Evolutionary conservation across 2,329 filamentous ascomycete species (phyloP), one percentile per base, ranked within the genome.

Genomic region (Penicillium sp.): DNA sequence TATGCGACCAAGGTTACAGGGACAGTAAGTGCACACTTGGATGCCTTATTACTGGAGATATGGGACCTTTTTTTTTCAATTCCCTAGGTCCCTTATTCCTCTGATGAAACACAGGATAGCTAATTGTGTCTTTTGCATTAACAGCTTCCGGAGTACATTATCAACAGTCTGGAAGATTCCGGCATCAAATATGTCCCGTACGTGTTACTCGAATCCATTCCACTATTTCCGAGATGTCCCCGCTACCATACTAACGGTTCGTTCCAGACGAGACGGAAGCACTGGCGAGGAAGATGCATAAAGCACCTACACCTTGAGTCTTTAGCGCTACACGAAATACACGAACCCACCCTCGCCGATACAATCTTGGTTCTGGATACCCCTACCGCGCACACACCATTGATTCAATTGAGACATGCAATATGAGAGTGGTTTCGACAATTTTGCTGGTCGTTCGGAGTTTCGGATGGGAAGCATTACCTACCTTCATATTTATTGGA

Each of bases 1-100:
- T 99, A 99, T 77, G 94, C 94, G 18, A 89, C 91, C 53, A 97
- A 97, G 78, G 94, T 99, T 25, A 91, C 89, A 32, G 94, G 94
- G 18, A 85, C 90, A 58, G 80, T 83, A 62, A 73, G 80, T 75
- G 42, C 10, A 41, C 32, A 9, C 23, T 16, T 47, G 6, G 8
- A 9, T 27, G 3, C 8, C 25, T 27, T 27, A 46, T 18, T 40
- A 6, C 41, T 48, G 18, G 7, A 3, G 15, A 3, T 16, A 48
- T 34, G 31, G 18, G n/a, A 42, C 10, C 39, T n/a, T 18, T 38
- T 18, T n/a, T 18, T 38, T 18, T 6, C 18, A 23, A 32, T 25
- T 53, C 52, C 23, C 55, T 35, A 12, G 35, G 3, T 16, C 10
- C 16, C 9, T 27, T 7, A 6, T 40, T 40, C n/a, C 23, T 40